phyloP scores from a whole-genome alignment of 768 basidiomycete genomes.

The Naganishia onofrii region DNA sequence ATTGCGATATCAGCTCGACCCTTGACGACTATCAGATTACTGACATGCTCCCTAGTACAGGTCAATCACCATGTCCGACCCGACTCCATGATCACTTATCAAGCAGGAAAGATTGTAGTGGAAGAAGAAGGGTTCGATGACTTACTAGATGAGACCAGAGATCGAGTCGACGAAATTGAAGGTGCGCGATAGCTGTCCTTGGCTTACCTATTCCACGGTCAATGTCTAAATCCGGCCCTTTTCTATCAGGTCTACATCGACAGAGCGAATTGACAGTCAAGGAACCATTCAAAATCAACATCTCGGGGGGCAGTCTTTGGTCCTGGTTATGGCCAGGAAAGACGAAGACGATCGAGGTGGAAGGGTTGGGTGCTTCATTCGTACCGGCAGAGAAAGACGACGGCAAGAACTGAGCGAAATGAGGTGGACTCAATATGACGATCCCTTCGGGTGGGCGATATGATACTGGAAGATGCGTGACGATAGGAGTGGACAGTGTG shows the following conservation, averaged over 20 bases:
- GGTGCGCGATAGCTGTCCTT: slow-evolving; percentile 50
- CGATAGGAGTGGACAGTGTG: no score
- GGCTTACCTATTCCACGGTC: background rate
- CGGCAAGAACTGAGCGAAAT: background rate
- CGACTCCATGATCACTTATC: slow-evolving; percentile 73
- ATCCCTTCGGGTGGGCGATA: no score
- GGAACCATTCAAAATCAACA: slow-evolving; percentile 48
- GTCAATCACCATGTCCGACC: slow-evolving; percentile 72
- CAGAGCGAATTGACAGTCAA: slow-evolving; percentile 50
- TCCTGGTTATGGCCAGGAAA: slow-evolving; percentile 35
- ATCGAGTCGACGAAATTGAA: slow-evolving; percentile 82
- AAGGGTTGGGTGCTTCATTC: slow-evolving; percentile 60
- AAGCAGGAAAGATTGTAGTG: slow-evolving; percentile 68
- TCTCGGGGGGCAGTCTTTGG: slow-evolving; percentile 34
- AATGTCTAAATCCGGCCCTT: background rate
- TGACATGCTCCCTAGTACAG: slow-evolving; percentile 49
- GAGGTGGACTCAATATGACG: background rate
- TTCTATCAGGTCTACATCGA: slow-evolving; percentile 45
- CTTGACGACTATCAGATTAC: background rate
- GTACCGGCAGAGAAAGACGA: slow-evolving; percentile 51
- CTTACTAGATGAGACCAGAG: slow-evolving; percentile 67
- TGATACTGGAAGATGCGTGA: no score
- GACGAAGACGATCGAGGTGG: slow-evolving; percentile 39
- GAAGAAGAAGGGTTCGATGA: slow-evolving; percentile 76
- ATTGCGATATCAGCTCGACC: background rate